Conservation (phyloP, 2,329 filamentous ascomycete species). For the Aphanocladium album region DNA sequence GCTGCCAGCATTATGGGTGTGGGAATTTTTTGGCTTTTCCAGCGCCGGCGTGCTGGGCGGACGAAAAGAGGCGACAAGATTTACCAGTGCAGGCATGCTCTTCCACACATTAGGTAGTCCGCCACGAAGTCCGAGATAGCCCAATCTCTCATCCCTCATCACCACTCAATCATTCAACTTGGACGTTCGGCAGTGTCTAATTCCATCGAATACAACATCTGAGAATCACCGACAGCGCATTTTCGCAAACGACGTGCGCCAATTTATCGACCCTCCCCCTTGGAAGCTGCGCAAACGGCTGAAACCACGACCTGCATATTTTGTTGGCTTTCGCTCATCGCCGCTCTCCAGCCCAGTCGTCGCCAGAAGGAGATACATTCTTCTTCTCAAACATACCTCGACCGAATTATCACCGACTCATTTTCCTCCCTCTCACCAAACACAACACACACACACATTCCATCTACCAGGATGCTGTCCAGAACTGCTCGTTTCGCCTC, state of each 20-base stretch:
- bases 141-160: background rate
- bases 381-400: slow-evolving; percentile 7
- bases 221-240: background rate
- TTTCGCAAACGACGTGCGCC: background rate
- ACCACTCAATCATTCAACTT: background rate
- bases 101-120: background rate
- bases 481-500: slow-evolving; percentile 40
- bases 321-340: slow-evolving; percentile 13
- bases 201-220: background rate
- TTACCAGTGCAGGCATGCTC: background rate
- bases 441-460: slow-evolving; percentile 6
- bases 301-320: slow-evolving; percentile 2
- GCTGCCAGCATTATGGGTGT: background rate
- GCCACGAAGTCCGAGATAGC: slow-evolving; percentile 4
- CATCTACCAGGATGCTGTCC: slow-evolving; percentile 38
- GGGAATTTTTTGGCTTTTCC: slow-evolving; percentile 13
- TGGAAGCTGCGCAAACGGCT: slow-evolving; percentile 8
- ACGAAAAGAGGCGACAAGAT: slow-evolving; percentile 2
- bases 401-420: background rate
- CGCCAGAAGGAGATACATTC: background rate
- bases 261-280: slow-evolving; percentile 2
- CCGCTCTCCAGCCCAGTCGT: slow-evolving; percentile 7
- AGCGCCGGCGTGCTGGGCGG: background rate
- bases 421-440: background rate
- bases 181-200: background rate